These are phyloP conservation scores for Hymenoscyphus fructigenus DNA, from an alignment of 2,329 filamentous ascomycete genomes.

Conservation along the genomic window DNA sequence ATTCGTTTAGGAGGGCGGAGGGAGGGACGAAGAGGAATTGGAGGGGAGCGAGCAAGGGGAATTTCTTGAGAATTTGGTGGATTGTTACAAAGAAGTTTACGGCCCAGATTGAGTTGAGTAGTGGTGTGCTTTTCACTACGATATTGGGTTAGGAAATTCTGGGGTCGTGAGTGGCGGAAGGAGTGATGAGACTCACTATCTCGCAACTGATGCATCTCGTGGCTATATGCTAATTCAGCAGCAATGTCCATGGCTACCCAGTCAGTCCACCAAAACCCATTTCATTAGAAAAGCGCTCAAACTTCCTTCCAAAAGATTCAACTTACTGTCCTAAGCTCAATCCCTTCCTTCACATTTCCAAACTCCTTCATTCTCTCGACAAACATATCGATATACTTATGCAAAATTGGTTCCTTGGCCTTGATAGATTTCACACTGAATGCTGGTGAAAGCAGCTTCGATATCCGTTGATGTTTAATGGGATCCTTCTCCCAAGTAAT, in stretches of 20 bases:
- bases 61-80: not conserved
- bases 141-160: no score
- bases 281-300: no score
- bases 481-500: conserved; percentile 4
- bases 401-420: not conserved
- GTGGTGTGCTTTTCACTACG: not conserved
- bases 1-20: not conserved
- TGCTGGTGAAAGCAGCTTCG: not conserved
- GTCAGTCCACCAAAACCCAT: not conserved
- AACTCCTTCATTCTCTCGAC: not conserved
- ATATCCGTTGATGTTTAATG: not conserved
- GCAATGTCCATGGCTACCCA: conserved; percentile 1
- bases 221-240: not conserved
- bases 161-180: no score
- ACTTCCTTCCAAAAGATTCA: no score
- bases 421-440: conserved; percentile 1
- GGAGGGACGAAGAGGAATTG: conserved; percentile 6
- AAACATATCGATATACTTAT: not conserved
- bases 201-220: not conserved
- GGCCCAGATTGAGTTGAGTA: not conserved
- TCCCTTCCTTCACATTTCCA: not conserved
- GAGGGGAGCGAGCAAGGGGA: not conserved
- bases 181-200: not conserved
- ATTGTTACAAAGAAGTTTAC: conserved; percentile 3
- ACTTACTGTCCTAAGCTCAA: not conserved